Conservation (phyloP, 306 rosid genomes). For the Hylodesmum podocarpum region DNA sequence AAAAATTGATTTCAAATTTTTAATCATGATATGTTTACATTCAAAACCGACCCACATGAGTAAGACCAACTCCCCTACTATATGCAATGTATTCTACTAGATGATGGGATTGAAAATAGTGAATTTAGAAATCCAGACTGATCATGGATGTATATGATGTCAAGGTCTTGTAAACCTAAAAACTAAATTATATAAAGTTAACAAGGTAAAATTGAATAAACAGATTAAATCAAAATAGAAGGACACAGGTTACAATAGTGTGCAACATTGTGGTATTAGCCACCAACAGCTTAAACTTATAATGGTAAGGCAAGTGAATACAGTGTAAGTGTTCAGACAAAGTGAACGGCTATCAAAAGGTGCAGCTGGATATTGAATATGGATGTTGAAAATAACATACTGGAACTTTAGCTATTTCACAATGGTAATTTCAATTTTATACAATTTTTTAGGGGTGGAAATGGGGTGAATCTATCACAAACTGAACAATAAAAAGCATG, state of each 20-base stretch:
- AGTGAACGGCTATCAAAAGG: background rate
- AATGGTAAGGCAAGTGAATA: background rate
- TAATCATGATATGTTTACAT: background rate
- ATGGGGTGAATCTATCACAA: no score
- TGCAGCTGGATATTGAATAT: background rate
- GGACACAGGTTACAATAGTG: background rate
- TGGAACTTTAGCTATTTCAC: background rate
- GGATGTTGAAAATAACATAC: background rate
- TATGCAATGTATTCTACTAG: background rate
- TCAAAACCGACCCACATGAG: slow-evolving; percentile 15
- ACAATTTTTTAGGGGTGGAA: no score
- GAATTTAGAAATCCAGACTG: slow-evolving; percentile 6
- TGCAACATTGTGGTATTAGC: background rate
- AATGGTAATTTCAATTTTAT: background rate
- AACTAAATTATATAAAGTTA: background rate
- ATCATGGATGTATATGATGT: background rate
- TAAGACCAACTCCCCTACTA: background rate
- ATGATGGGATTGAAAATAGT: background rate
- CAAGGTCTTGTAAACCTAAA: background rate
- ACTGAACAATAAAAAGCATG: no score
- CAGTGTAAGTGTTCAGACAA: background rate
- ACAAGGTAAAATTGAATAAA: background rate
- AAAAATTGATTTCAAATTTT: background rate
- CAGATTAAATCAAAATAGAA: background rate
- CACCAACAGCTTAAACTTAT: background rate